A percentile compares a stretch with the other conserved stretches of the same genome.
Conservation (phyloP, 2,329 filamentous ascomycete species). For the Hymenoscyphus scutula region DNA sequence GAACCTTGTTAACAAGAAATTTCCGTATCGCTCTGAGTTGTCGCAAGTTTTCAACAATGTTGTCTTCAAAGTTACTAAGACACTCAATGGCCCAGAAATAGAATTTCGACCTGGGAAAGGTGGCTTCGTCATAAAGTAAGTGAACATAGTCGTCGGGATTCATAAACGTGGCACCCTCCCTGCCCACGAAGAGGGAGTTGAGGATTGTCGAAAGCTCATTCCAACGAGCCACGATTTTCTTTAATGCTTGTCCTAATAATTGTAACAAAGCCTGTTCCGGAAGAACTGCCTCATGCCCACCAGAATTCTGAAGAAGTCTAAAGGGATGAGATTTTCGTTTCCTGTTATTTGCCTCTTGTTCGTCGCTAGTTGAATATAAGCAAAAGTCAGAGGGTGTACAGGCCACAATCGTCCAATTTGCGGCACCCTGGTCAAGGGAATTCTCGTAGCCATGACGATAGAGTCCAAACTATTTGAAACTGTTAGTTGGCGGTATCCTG, state of each 20-base stretch:
- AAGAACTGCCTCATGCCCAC: not conserved
- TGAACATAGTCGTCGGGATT: constrained; percentile 22
- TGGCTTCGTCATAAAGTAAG: constrained; percentile 30
- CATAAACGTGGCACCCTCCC: not conserved
- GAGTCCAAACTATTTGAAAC: not conserved
- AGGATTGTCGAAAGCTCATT: not conserved
- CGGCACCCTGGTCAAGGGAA: too few relatives aligned
- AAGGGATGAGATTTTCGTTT: too few relatives aligned
- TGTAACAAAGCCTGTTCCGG: not conserved
- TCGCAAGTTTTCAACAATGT: not conserved
- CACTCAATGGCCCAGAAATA: constrained; percentile 33
- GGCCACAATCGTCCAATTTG: not conserved
- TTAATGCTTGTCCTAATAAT: not conserved
- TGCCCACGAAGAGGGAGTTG: not conserved
- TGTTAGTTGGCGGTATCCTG: not conserved
- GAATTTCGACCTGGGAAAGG: constrained; percentile 28
- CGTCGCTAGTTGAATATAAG: too few relatives aligned
- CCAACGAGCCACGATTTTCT: not conserved
- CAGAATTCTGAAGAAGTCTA: not conserved
- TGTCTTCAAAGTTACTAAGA: constrained; percentile 2
- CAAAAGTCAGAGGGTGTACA: not conserved
- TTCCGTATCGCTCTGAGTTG: not conserved
- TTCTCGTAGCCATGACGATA: not conserved
- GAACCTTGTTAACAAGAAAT: not conserved
- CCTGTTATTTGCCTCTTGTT: too few relatives aligned